These are phyloP conservation scores for Lomentospora prolificans DNA, from an alignment of 2,329 filamentous ascomycete genomes.

Conservation along the genomic window DNA sequence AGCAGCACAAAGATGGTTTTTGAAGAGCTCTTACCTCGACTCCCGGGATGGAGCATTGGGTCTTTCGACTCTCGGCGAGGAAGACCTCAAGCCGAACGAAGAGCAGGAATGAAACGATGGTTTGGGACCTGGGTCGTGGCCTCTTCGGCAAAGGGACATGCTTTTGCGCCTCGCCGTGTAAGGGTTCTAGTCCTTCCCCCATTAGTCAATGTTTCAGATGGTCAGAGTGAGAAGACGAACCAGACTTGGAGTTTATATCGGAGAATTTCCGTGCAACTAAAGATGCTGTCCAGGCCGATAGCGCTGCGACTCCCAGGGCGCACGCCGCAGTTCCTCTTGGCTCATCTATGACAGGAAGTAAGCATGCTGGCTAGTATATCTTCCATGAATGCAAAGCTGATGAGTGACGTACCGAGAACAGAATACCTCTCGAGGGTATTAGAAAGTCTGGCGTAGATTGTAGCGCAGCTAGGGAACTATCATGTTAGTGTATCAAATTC, in stretches of 20 bases:
- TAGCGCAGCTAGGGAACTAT: slow-evolving; percentile 1
- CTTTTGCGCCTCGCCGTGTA: background rate
- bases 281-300: slow-evolving; percentile 29
- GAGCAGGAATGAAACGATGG: slow-evolving; percentile 32
- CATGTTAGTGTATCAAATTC: background rate
- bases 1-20: background rate
- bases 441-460: slow-evolving; percentile 9
- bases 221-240: too few species aligned
- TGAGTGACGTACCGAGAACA: slow-evolving; percentile 8
- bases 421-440: slow-evolving; percentile 11
- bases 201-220: background rate
- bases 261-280: background rate
- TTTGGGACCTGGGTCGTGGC: slow-evolving; percentile 35
- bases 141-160: slow-evolving; percentile 28
- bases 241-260: background rate
- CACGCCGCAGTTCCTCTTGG: slow-evolving; percentile 19
- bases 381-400: background rate
- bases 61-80: slow-evolving; percentile 32
- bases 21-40: slow-evolving; percentile 27
- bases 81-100: slow-evolving; percentile 38
- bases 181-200: background rate
- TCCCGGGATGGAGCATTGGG: slow-evolving; percentile 41
- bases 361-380: background rate
- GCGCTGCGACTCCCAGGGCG: slow-evolving; percentile 34
- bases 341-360: slow-evolving; percentile 6